Evolutionary conservation across 495 filamentous ascomycete species (phyloP), one percentile per base, ranked within the genome.

Genomic region (Neurospora sp.): DNA sequence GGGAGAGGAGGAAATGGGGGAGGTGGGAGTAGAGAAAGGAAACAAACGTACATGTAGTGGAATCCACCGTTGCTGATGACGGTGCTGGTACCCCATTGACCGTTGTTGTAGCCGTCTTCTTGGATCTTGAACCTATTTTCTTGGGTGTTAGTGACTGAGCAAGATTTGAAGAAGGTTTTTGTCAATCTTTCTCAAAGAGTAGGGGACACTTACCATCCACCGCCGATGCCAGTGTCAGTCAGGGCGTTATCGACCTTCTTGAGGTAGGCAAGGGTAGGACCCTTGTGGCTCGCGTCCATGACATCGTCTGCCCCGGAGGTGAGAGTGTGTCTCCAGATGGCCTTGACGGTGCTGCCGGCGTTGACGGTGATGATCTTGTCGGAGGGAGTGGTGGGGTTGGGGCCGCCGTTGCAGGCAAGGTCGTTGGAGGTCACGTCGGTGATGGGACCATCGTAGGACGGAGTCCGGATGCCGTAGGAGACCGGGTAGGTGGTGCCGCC

Each of bases 361-460:
- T 77, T 77, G 37, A 88, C 86, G 11, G 82, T 81, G 73, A 88
- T 85, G 76, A 87, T 79, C 48, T 83, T 75, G 22, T 75, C 70
- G 1, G 83, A 84, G 12, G 83, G 77, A 35, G 73, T 82, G 6
- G 81, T 86, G 4, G 86, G 86, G 74, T 89, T 88, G 6, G 87
- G 85, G 0, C 85, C 83, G 5, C 87, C 86, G 72, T 89, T 89
- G 82, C 87, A 89, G 48, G 84, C 85, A 70, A 89, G 75, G 70
- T 84, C 80, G 70, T 81, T 77, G 41, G 81, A 83, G 37, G 77
- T 83, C 10, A 89, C 87, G 72, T 89, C 83, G 4, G 78, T 83
- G 79, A 87, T 87, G 18, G 87, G 87, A 27, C 82, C 82, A 73
- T 85, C 82, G 73, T 83, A 83, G 4, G 76, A 77, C 5, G 83